These are phyloP conservation scores for Ploettnerulaceae sp. DNA, from an alignment of 2,329 filamentous ascomycete genomes.

Conservation along the genomic window DNA sequence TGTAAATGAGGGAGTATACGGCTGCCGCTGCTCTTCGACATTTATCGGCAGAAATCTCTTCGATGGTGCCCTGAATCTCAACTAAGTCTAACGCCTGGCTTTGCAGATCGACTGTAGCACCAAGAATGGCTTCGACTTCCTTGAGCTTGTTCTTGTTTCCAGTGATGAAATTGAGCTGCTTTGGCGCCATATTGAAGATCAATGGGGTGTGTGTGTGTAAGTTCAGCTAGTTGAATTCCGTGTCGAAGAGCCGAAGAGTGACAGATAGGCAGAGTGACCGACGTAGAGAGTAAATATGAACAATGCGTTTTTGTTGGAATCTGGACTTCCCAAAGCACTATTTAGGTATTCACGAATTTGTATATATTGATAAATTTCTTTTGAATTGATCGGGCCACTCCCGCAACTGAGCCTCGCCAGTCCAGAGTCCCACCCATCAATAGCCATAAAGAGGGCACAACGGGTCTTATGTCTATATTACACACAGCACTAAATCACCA, in stretches of 20 bases:
- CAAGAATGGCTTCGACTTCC: constrained; percentile 85
- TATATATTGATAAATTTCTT: constrained; percentile 4
- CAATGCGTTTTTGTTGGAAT: no score
- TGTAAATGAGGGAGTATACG: constrained; percentile 44
- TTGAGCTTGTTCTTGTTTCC: constrained; percentile 91
- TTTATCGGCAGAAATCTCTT: constrained; percentile 88
- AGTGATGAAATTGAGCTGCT: constrained; percentile 84
- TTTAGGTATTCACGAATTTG: no score
- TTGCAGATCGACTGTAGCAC: constrained; percentile 63
- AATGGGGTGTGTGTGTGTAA: no score
- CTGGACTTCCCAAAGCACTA: no score
- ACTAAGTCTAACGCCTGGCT: constrained; percentile 74
- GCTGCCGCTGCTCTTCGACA: constrained; percentile 73
- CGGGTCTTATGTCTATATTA: neutral
- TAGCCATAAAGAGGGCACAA: neutral
- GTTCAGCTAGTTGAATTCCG: neutral
- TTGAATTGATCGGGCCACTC: constrained; percentile 10
- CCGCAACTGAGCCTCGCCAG: neutral
- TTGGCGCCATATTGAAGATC: constrained; percentile 22
- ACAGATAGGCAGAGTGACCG: neutral
- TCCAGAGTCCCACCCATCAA: neutral
- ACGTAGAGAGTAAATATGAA: no score
- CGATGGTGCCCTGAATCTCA: constrained; percentile 87
- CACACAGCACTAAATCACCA: neutral
- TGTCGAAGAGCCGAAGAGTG: neutral